phyloP scores from a whole-genome alignment of 2,329 filamentous ascomycete species.

The Hypoxylon sp. region DNA sequence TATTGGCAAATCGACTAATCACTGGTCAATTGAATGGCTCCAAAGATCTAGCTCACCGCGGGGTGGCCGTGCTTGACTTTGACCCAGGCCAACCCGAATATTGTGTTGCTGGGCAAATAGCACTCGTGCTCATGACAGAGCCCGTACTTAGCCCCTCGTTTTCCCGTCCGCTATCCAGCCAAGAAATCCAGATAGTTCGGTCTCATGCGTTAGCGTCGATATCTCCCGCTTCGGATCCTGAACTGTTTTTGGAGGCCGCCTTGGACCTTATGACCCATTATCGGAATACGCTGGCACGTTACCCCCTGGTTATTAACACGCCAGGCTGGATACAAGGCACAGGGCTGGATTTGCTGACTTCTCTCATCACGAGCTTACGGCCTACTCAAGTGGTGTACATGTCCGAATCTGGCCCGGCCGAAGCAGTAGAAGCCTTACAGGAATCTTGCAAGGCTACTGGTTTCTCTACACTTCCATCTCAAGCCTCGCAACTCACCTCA shows the following conservation, averaged over 20 bases:
- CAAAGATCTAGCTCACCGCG: conserved; percentile 44
- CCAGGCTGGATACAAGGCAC: conserved; percentile 80
- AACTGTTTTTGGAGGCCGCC: conserved; percentile 74
- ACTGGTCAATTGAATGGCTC: conserved; percentile 57
- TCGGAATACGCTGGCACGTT: conserved; percentile 58
- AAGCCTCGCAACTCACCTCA: conserved; percentile 66
- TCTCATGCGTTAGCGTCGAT: conserved; percentile 76
- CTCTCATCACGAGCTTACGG: conserved; percentile 66
- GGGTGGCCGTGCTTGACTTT: conserved; percentile 76
- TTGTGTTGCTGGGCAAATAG: conserved; percentile 76
- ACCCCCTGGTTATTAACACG: conserved; percentile 78
- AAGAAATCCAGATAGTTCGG: conserved; percentile 62
- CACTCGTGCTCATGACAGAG: conserved; percentile 70
- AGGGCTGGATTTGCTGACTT: conserved; percentile 73
- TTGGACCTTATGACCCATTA: conserved; percentile 73
- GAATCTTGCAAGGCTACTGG: conserved; percentile 57
- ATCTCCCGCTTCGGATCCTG: conserved; percentile 74
- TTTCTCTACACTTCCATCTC: conserved; percentile 70
- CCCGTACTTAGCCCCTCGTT: conserved; percentile 77
- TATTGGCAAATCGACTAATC: conserved; percentile 76
- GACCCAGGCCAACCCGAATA: conserved; percentile 85
- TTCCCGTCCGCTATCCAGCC: conserved; percentile 64
- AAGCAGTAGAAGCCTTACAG: conserved; percentile 68
- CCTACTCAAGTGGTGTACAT: conserved; percentile 77
- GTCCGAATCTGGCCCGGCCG: conserved; percentile 71